A percentile compares a stretch with the other conserved stretches of the same genome.
Evolutionary conservation across 257 asterid genomes (phyloP).

Genomic region (Thymus quinquecostatus): DNA sequence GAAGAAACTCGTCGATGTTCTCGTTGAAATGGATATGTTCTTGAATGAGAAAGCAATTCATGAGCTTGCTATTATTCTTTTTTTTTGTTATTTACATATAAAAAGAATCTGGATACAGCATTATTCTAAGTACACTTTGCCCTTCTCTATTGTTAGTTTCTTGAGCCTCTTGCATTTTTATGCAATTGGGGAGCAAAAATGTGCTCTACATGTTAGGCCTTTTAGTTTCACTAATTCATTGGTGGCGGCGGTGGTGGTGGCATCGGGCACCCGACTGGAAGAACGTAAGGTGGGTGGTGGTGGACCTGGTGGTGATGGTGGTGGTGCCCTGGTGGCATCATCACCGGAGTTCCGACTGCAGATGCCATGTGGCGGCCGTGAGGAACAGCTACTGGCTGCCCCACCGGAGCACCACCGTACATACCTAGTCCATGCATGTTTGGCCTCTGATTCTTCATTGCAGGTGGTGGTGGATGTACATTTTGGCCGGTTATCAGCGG

Average conservation of each 20-base stretch:
- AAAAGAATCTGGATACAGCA: conserved; percentile 32
- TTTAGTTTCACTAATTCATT: conserved; percentile 40
- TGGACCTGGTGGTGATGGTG: conserved; percentile 36
- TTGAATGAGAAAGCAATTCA: not conserved
- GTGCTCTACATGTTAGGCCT: conserved; percentile 33
- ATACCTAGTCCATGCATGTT: conserved; percentile 64
- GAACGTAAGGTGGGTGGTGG: conserved; percentile 60
- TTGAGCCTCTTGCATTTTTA: conserved; percentile 14
- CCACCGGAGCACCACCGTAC: conserved; percentile 72
- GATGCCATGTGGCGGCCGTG: conserved; percentile 72
- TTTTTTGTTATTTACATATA: conserved; percentile 31
- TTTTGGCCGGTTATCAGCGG: conserved; percentile 79
- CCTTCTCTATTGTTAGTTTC: conserved; percentile 35
- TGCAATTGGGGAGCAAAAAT: conserved; percentile 28
- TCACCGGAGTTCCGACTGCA: conserved; percentile 84
- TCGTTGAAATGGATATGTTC: too few relatives aligned
- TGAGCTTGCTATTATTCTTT: not conserved
- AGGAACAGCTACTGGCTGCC: conserved; percentile 71
- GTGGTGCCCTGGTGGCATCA: conserved; percentile 67
- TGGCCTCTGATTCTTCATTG: conserved; percentile 59
- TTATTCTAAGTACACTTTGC: conserved; percentile 28
- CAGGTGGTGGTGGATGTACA: conserved; percentile 42
- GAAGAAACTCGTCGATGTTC: too few relatives aligned
- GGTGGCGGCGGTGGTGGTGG: conserved; percentile 62
- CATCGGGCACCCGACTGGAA: conserved; percentile 72